These are phyloP conservation scores for Pterocarpus santalinus DNA, from an alignment of 306 rosid genomes.

Conservation along the genomic window DNA sequence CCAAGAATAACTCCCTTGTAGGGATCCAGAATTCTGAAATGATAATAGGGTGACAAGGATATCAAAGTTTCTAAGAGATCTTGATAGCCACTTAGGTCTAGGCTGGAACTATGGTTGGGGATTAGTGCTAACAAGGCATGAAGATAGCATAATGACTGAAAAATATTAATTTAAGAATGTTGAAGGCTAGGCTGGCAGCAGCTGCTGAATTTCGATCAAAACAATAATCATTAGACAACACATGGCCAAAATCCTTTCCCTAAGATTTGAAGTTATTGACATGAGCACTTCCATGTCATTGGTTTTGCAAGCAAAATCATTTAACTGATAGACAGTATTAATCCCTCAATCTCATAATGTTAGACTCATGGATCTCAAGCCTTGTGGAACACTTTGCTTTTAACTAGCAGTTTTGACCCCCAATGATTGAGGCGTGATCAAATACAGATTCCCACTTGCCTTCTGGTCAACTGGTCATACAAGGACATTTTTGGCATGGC, in stretches of 20 bases:
- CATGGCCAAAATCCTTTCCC: slow-evolving; percentile 30
- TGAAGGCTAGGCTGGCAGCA: not conserved
- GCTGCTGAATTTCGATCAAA: not conserved
- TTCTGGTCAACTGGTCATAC: slow-evolving; percentile 3
- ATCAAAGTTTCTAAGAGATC: slow-evolving; percentile 2
- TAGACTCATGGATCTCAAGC: slow-evolving; percentile 33
- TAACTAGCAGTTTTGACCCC: slow-evolving; percentile 28
- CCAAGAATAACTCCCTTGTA: not conserved
- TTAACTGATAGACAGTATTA: slow-evolving; percentile 19
- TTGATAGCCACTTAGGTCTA: slow-evolving; percentile 10
- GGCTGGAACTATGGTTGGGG: not conserved
- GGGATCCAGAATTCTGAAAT: slow-evolving; percentile 9
- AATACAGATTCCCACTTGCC: slow-evolving; percentile 27
- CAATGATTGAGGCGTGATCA: slow-evolving; percentile 46
- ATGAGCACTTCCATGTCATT: not conserved
- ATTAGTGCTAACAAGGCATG: slow-evolving; percentile 6
- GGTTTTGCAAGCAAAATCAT: slow-evolving; percentile 20
- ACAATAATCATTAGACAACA: not conserved
- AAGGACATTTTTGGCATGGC: slow-evolving; percentile 11
- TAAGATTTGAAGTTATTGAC: not conserved
- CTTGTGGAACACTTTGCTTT: slow-evolving; percentile 29
- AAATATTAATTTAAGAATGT: not conserved
- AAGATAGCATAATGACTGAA: not conserved
- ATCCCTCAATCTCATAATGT: slow-evolving; percentile 19
- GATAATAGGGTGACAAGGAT: not conserved